A percentile compares a stretch with the other conserved stretches of the same genome.
Evolutionary conservation across 2,329 filamentous ascomycete genomes (phyloP).

Genomic region (Fusarium annulatum): DNA sequence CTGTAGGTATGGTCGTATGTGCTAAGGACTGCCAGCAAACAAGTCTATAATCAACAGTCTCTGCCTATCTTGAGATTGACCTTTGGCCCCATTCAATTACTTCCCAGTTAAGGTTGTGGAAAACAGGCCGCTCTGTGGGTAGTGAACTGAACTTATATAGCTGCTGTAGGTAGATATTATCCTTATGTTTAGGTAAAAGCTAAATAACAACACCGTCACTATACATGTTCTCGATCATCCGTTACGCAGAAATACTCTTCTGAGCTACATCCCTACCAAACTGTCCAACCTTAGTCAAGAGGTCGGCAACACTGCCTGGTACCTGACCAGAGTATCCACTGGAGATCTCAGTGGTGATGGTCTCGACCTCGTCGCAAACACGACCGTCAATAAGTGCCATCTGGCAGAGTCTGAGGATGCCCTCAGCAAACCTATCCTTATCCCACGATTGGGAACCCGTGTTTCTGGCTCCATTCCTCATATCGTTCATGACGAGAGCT

Average conservation of each 20-base stretch:
- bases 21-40: rapidly evolving
- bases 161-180: background rate
- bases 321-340: background rate
- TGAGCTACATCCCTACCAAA: background rate
- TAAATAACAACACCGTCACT: background rate
- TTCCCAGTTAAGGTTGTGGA: background rate
- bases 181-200: background rate
- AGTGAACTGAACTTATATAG: background rate
- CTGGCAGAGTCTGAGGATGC: background rate
- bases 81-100: background rate
- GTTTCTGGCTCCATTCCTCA: background rate
- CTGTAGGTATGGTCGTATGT: background rate
- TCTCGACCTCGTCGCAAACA: background rate
- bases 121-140: rapidly evolving
- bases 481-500: background rate
- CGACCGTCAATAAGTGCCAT: background rate
- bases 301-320: background rate
- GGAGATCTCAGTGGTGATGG: background rate
- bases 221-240: rapidly evolving
- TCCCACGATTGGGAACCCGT: background rate
- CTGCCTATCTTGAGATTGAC: no score
- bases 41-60: rapidly evolving
- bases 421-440: background rate
- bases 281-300: background rate
- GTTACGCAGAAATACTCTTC: background rate